A percentile compares a stretch with the other conserved stretches of the same genome.
Evolutionary conservation across 139 green algal species (phyloP).

Genomic region (Dunaliella primolecta): DNA sequence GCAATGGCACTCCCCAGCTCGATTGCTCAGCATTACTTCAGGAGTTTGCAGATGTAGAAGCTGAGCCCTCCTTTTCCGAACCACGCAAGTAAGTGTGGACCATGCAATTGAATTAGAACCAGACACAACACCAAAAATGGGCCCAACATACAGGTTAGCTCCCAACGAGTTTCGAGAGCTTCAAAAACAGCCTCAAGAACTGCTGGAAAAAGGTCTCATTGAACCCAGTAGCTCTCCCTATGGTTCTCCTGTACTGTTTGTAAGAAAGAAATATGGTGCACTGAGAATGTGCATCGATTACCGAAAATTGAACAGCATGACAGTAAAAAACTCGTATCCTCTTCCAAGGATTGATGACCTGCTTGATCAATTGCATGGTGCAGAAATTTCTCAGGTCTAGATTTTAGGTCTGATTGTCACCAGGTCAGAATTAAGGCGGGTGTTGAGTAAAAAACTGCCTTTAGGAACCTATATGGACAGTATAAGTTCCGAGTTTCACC

Average conservation of each 20-base stretch:
- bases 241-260: background rate
- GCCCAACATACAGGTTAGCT: background rate
- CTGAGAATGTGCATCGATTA: background rate
- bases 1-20: no score
- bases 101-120: background rate
- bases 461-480: conserved; percentile 27
- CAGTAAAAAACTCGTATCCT: conserved; percentile 27
- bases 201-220: background rate
- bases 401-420: conserved; percentile 37
- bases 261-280: background rate
- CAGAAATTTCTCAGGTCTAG: conserved; percentile 35
- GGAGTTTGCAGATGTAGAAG: background rate
- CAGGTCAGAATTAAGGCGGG: background rate
- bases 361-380: conserved; percentile 32
- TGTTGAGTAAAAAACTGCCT: conserved; percentile 16
- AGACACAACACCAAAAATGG: background rate
- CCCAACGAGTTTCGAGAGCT: background rate
- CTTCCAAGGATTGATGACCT: conserved; percentile 50
- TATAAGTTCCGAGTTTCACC: conserved; percentile 38
- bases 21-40: no score
- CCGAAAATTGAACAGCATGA: background rate
- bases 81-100: background rate
- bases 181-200: background rate
- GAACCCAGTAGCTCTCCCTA: background rate
- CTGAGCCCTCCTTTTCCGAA: background rate